phyloP scores from a whole-genome alignment of 768 basidiomycete genomes.

The Suillus hirtellus region DNA sequence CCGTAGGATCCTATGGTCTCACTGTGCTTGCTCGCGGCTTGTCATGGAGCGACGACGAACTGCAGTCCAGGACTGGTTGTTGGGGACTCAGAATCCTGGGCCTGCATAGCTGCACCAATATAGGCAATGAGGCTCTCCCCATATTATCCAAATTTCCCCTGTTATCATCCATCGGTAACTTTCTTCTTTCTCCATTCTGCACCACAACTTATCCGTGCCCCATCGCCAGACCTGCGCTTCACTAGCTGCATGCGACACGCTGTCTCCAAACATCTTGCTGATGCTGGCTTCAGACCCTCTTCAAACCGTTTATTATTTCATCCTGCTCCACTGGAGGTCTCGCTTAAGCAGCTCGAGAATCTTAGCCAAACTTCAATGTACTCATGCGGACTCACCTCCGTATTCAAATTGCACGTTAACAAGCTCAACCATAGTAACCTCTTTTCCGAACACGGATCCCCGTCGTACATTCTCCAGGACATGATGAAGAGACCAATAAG shows the following conservation, averaged over 20 bases:
- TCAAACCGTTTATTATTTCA: slow-evolving; percentile 38
- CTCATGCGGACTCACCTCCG: slow-evolving; percentile 25
- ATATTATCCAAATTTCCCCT: slow-evolving; percentile 52
- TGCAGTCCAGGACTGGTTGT: slow-evolving; percentile 38
- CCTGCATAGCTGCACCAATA: slow-evolving; percentile 51
- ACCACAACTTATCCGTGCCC: slow-evolving; percentile 8
- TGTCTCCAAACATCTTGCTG: slow-evolving; percentile 17
- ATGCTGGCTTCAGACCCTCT: slow-evolving; percentile 30
- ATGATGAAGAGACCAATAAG: background rate
- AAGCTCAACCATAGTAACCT: slow-evolving; percentile 9
- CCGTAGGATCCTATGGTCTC: slow-evolving; percentile 53
- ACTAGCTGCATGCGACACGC: slow-evolving; percentile 41
- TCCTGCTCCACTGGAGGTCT: slow-evolving; percentile 40
- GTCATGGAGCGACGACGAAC: slow-evolving; percentile 32
- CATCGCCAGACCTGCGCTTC: slow-evolving; percentile 46
- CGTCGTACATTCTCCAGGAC: background rate
- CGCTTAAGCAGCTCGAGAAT: slow-evolving; percentile 35
- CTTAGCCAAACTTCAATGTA: slow-evolving; percentile 24
- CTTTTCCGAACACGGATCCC: background rate
- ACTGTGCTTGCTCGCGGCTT: slow-evolving; percentile 53
- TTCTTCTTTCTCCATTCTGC: background rate
- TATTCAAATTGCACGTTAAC: slow-evolving; percentile 30
- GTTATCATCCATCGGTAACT: slow-evolving; percentile 61
- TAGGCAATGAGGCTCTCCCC: slow-evolving; percentile 46
- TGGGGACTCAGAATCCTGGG: slow-evolving; percentile 61